Base-by-base conservation (phyloP, 1,139 yeast genomes). In the Geotrichum citri-aurantii region DNA sequence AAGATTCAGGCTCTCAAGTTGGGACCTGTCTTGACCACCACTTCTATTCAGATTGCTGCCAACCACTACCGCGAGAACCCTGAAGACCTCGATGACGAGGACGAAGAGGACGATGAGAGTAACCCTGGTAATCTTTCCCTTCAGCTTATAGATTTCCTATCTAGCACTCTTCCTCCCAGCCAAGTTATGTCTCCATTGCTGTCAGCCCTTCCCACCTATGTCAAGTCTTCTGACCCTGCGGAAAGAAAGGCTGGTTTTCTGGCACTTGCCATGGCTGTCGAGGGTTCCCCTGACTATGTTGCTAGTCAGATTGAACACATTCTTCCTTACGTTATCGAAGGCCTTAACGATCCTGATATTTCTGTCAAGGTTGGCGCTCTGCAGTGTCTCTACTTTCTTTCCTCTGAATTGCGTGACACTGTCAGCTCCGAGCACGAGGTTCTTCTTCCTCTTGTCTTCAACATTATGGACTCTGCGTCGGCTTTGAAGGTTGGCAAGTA, bases 221-320 rank as follows among this genome's bases (percentile, higher is more conserved):
- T 88, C 65, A 73, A 77, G 55, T 86, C 96, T 21, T 65, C 83
- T 26, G 83, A 88, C 71, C 81, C 81, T 62, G 86, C 83, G 65
- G 91, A 88, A 75, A 85, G 96, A 77, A 86, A 97, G 75, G 97
- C 96, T 63, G 95, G 88, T 60, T 80, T 91, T 62, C 78, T 89
- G 68, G 82, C 95, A 49, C 78, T 93, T 64, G 92, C 95, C 66
- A 90, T 85, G 60, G 84, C 95, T 57, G 88, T 89, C 56, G 83
- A 88, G 64, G 99, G 99, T 71, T 93, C 98, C 51, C 98, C 98
- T 64, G 99, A 93, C 71, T 92, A 80, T 74, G 81, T 88, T 67
- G 82, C 92, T 55, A 80, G 86, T 57, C 95, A 90, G 69, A 76
- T 92, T 63, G 81, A 82, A 63, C 85, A 85, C 70, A 77, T 93